Evolutionary conservation across 108 stramenopile genomes (phyloP), one percentile per base, ranked within the genome.

Genomic region (Stephanodiscus triporus): DNA sequence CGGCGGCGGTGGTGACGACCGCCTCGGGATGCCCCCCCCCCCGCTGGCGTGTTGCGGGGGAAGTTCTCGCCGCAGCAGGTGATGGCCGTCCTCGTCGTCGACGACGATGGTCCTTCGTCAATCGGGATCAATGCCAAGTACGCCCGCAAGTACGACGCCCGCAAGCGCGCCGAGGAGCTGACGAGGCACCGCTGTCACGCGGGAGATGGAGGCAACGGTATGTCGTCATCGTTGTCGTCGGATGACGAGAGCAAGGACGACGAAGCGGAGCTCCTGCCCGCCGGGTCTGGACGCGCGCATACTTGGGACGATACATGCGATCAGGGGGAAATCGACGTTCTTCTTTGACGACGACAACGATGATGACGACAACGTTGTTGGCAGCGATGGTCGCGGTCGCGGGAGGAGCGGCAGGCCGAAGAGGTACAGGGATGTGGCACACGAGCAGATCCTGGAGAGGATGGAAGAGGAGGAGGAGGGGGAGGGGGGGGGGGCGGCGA

Each of bases 91-190:
- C 43, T 45, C 14, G 43, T 23, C 45, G 50, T 50, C 9, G 50
- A 70, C 63, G 16, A 45, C 16, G 43, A 45, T 1, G 43, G 11
- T n/a, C 4, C 20, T 38, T 30, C 4, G 17, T 34, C 49, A 53
- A 55, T 86, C 19, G 43, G 57, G 32, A 80, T 95, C 54, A 93
- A 95, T 82, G 67, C 77, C 30, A 83, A 85, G 54, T 95, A 64
- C 63, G 95, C 95, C 22, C 77, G 63, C 14, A 83, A 83, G 56
- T 95, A 87, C 74, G 86, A 91, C 56, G 55, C 53, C 7, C 78
- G 87, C 13, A 95, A 95, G 65, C 85, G 92, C 29, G 80, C 71
- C 5, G 86, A 95, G 73, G 92, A 93, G 67, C 68, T 95, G 6
- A 75, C 54, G 17, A 80, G 80, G 13, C 62, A 68, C 40, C 71